Percentiles rank a stretch among this genome's conserved stretches.
These are phyloP conservation scores for Strobilomyces dryophilus DNA, from an alignment of 768 basidiomycete genomes.

Conservation along the genomic window DNA sequence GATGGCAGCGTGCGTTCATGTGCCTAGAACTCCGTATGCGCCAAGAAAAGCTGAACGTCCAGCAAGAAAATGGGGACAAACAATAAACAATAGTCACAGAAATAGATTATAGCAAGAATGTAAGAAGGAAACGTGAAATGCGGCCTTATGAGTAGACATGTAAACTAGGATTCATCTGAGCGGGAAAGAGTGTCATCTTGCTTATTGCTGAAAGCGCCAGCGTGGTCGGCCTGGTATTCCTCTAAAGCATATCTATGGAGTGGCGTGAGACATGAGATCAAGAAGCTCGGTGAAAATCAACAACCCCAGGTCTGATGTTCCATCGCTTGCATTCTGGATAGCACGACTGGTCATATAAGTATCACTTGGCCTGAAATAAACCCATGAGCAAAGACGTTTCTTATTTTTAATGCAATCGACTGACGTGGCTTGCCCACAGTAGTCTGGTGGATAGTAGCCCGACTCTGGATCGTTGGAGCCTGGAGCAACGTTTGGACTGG, in stretches of 20 bases:
- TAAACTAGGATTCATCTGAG: conserved; percentile 10
- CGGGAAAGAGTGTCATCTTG: conserved; percentile 1
- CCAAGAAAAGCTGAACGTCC: neutral
- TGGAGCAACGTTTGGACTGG: conserved; percentile 9
- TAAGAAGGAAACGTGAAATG: neutral
- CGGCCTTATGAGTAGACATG: neutral
- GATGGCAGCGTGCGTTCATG: conserved; percentile 19
- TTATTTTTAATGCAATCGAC: neutral
- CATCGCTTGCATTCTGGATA: neutral
- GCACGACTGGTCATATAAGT: conserved; percentile 6
- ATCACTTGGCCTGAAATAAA: neutral
- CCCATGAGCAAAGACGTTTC: neutral
- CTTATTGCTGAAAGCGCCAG: neutral
- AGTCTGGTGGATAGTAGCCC: conserved; percentile 1
- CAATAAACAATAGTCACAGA: neutral
- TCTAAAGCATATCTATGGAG: conserved; percentile 11
- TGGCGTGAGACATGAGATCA: conserved; percentile 9
- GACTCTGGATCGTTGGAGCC: neutral
- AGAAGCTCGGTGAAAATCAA: conserved; percentile 9
- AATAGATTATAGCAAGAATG: neutral
- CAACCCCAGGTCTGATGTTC: conserved; percentile 10
- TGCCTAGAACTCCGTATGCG: conserved; percentile 7
- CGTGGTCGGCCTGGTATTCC: neutral
- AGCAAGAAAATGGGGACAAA: neutral
- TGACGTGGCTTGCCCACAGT: conserved; percentile 13